A percentile compares a stretch with the other conserved stretches of the same genome.
Evolutionary conservation across 371 early-diverging fungal species (phyloP).

Genomic region (Apophysomyces sp.): DNA sequence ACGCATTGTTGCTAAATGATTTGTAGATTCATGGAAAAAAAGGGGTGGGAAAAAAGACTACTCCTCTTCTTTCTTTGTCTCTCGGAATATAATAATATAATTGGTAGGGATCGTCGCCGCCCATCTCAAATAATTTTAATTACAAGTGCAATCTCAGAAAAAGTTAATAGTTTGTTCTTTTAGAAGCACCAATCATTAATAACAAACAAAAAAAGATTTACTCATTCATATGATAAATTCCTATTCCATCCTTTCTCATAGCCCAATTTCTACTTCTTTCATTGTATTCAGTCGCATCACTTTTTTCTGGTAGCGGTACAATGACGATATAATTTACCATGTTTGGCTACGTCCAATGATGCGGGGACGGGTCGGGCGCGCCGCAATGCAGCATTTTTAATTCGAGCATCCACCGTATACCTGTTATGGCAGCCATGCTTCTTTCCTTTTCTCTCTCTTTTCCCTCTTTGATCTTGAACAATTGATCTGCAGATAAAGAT

Average conservation of each 20-base stretch:
- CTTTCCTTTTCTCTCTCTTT: background rate
- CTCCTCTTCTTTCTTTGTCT: background rate
- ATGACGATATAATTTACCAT: background rate
- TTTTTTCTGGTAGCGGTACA: too few species aligned
- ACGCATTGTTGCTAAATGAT: too few species aligned
- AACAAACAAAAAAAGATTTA: too few species aligned
- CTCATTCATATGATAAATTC: too few species aligned
- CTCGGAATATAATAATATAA: background rate
- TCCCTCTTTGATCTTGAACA: background rate
- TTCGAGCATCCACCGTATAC: background rate
- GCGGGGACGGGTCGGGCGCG: slow-evolving; percentile 4
- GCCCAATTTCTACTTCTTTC: too few species aligned
- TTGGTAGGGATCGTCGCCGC: background rate
- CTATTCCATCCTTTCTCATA: too few species aligned
- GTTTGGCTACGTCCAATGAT: background rate
- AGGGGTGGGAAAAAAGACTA: background rate
- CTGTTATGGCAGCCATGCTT: background rate
- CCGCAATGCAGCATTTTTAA: slow-evolving; percentile 3
- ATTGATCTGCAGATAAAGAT: background rate
- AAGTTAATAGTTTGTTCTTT: too few species aligned
- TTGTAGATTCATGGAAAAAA: background rate
- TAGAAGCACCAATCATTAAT: too few species aligned
- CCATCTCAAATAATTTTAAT: too few species aligned
- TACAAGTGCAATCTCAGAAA: too few species aligned
- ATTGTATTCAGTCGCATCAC: too few species aligned